phyloP scores from a whole-genome alignment of 192 early-diverging fungal genomes.

The Coemansia sp. region DNA sequence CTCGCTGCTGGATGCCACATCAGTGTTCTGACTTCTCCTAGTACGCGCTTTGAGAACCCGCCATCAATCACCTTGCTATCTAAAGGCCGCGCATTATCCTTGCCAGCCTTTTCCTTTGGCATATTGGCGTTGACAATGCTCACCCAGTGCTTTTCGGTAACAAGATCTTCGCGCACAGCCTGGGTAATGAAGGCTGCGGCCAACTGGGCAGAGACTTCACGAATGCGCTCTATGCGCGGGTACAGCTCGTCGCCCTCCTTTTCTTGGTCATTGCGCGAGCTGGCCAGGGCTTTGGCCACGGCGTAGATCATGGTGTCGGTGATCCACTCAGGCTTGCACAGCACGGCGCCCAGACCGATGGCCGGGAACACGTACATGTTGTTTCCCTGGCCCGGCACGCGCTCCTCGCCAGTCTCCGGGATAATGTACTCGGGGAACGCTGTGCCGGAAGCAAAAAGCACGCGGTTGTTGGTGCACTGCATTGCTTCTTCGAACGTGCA shows the following conservation, averaged over 20 bases:
- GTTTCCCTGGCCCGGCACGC: constrained; percentile 82
- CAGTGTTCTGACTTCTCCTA: constrained; percentile 47
- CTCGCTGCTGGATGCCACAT: constrained; percentile 48
- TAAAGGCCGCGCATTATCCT: background rate
- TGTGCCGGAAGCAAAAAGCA: constrained; percentile 92
- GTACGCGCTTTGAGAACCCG: constrained; percentile 26
- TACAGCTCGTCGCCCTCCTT: constrained; percentile 69
- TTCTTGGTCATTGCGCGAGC: constrained; percentile 72
- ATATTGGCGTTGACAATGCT: constrained; percentile 22
- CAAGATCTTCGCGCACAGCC: constrained; percentile 59
- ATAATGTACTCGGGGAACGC: constrained; percentile 79
- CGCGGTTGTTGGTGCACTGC: constrained; percentile 71
- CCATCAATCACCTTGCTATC: constrained; percentile 14
- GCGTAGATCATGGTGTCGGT: constrained; percentile 80
- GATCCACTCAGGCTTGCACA: constrained; percentile 71
- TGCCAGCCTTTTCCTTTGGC: constrained; percentile 4
- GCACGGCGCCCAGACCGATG: constrained; percentile 81
- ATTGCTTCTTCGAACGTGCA: constrained; percentile 92
- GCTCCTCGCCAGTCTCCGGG: constrained; percentile 45
- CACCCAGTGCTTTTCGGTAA: constrained; percentile 34
- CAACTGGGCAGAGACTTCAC: constrained; percentile 77
- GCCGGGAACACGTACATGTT: constrained; percentile 99
- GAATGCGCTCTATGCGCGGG: no score
- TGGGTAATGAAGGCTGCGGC: constrained; percentile 73
- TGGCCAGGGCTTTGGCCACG: constrained; percentile 73